phyloP scores from a whole-genome alignment of 2,329 filamentous ascomycete species.

The Pseudocercospora macadamiae region DNA sequence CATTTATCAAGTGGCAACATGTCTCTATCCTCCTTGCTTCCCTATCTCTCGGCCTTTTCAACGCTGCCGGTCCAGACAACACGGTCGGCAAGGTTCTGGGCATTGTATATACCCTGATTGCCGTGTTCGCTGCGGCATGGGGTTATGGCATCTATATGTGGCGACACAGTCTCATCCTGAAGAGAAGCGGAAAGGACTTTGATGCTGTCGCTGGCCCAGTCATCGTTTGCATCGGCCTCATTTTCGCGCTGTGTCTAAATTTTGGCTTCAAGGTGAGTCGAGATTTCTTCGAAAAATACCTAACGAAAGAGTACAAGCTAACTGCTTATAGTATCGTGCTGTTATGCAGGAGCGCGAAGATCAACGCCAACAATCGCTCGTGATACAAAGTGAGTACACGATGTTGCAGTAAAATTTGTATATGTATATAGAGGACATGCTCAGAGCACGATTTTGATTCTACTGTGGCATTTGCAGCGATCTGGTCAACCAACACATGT shows the following conservation, averaged over 20 bases:
- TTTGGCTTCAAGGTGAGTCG: slow-evolving; percentile 71
- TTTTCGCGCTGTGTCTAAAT: slow-evolving; percentile 79
- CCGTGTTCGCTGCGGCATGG: slow-evolving; percentile 82
- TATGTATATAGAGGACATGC: not conserved
- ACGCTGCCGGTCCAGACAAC: slow-evolving; percentile 77
- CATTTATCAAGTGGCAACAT: slow-evolving; percentile 98
- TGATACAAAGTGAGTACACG: not conserved
- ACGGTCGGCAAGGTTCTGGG: slow-evolving; percentile 76
- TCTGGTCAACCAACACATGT: not conserved
- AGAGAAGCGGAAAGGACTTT: slow-evolving; percentile 88
- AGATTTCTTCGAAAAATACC: not conserved
- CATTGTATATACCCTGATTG: slow-evolving; percentile 79
- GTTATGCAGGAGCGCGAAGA: slow-evolving; percentile 24
- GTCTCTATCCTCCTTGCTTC: slow-evolving; percentile 85
- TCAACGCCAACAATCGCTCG: not conserved
- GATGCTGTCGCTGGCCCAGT: slow-evolving; percentile 86
- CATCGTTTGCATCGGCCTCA: slow-evolving; percentile 77
- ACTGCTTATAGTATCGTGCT: slow-evolving; percentile 22
- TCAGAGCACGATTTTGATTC: not conserved
- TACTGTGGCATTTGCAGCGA: not conserved
- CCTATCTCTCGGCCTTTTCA: slow-evolving; percentile 82
- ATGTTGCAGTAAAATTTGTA: not conserved
- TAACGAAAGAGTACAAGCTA: slow-evolving; percentile 8
- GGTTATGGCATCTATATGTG: slow-evolving; percentile 81
- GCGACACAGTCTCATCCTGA: slow-evolving; percentile 76